Conservation (phyloP, 805 yeast genomes). For the Spathaspora girioi region DNA sequence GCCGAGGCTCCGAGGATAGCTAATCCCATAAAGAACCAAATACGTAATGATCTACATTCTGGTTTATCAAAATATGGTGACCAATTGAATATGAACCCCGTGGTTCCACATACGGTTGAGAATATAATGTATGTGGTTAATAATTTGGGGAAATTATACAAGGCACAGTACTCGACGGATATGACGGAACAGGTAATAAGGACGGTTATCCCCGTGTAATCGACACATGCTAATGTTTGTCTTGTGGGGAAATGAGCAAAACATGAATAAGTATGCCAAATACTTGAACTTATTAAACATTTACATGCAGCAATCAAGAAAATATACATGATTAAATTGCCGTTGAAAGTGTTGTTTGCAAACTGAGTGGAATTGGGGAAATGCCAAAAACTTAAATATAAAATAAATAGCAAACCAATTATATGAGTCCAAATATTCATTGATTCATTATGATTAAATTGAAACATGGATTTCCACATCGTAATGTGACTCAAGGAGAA, state of each 20-base stretch:
- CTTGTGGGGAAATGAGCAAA: slow-evolving; percentile 62
- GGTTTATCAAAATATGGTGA: slow-evolving; percentile 88
- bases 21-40: slow-evolving; percentile 73
- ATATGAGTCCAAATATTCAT: slow-evolving; percentile 93
- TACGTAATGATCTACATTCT: slow-evolving; percentile 74
- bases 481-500: slow-evolving; percentile 62
- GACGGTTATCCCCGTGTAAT: slow-evolving; percentile 90
- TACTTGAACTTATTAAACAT: slow-evolving; percentile 73
- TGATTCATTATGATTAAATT: slow-evolving; percentile 76
- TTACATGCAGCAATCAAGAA: slow-evolving; percentile 71
- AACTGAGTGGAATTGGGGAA: slow-evolving; percentile 61
- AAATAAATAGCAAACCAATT: slow-evolving; percentile 58
- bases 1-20: slow-evolving; percentile 74
- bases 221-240: slow-evolving; percentile 84
- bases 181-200: slow-evolving; percentile 86
- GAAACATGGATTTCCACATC: slow-evolving; percentile 58
- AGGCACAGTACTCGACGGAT: slow-evolving; percentile 77
- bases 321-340: slow-evolving; percentile 51
- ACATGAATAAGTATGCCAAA: slow-evolving; percentile 91
- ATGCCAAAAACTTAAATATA: slow-evolving; percentile 54
- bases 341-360: slow-evolving; percentile 35
- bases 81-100: slow-evolving; percentile 85
- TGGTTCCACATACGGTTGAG: slow-evolving; percentile 62
- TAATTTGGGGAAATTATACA: slow-evolving; percentile 58
- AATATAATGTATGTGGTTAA: slow-evolving; percentile 48